Evolutionary conservation across 108 stramenopile genomes (phyloP), one percentile per base, ranked within the genome.

Genomic region (Cylindrotheca closterium): DNA sequence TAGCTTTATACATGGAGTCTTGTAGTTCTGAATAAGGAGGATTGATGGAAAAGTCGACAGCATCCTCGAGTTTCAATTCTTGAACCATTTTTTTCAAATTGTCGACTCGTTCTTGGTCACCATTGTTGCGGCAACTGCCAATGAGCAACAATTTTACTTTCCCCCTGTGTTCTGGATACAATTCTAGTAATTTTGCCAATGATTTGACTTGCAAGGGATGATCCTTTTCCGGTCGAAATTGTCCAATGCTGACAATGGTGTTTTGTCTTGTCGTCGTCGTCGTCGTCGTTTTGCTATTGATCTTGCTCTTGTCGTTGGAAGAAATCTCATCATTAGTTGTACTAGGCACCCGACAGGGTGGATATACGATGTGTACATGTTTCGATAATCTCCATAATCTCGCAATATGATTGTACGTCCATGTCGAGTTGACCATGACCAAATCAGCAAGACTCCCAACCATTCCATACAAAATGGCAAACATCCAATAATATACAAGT

Each of bases 161-260:
- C 46, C 30, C 17, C 27, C 53, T 47, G 30, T 64, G 65, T 19
- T 73, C 52, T 17, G 73, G 73, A 64, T 76, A 62, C 18, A 51
- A 58, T 42, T 73, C 26, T 1, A 80, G 64, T 30, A 92, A 63
- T 45, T 31, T 65, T 0, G 81, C 78, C 79, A 88, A 69, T 2
- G 84, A 58, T 52, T 66, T 29, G 31, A 99, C 68, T 74, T 99
- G 99, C 0, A 97, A 78, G 2, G 45, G 28, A 60, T 98, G 98
- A 68, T 98, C 91, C 74, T 99, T 99, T 79, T 99, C 99, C 4
- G 99, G 99, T 51, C 99, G 81, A 71, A 99, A 99, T 60, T 99
- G 99, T 7, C 96, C 99, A 26, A 99, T 94, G 1, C 87, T 90
- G 4, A 98, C 37, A 50, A 98, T 81, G 27, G 87, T 70, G 30